A percentile compares a stretch with the other conserved stretches of the same genome.
These are phyloP conservation scores for Oryza rufipogon DNA, from an alignment of 176 grass and related monocot species.

Conservation along the genomic window DNA sequence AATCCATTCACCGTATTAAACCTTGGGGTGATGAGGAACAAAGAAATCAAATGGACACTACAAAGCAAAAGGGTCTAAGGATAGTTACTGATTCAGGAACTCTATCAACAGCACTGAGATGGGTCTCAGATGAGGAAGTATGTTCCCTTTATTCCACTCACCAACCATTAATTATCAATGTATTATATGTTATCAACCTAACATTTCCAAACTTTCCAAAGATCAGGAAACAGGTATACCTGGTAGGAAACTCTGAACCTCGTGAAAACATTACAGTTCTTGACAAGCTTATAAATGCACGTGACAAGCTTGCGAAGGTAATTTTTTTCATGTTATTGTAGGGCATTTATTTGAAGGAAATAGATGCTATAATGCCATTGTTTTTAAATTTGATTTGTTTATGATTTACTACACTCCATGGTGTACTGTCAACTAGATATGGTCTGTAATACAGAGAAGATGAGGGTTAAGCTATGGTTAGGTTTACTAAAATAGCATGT, in stretches of 20 bases:
- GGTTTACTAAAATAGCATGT: conserved; percentile 4
- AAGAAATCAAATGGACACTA: conserved; percentile 34
- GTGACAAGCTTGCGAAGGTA: conserved; percentile 94
- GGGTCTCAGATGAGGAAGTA: conserved; percentile 80
- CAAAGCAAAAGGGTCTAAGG: conserved; percentile 71
- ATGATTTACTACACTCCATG: conserved; percentile 12
- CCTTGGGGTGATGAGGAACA: conserved; percentile 34
- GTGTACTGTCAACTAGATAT: neutral
- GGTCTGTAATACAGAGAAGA: conserved; percentile 5
- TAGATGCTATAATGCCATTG: neutral
- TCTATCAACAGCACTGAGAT: conserved; percentile 80
- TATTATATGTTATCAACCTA: conserved; percentile 16
- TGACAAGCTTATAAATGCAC: conserved; percentile 70
- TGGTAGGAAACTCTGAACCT: conserved; percentile 81
- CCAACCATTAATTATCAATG: neutral
- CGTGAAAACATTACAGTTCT: conserved; percentile 78
- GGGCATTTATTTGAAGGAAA: neutral
- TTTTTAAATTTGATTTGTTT: conserved; percentile 5
- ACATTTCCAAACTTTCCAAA: conserved; percentile 52
- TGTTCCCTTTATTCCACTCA: conserved; percentile 33
- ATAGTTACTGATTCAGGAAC: conserved; percentile 67
- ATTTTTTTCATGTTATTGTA: conserved; percentile 3
- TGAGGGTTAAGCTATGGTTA: conserved; percentile 9
- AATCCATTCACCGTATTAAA: conserved; percentile 50
- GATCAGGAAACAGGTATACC: conserved; percentile 80